A percentile compares a stretch with the other conserved stretches of the same genome.
Evolutionary conservation across 768 basidiomycete genomes (phyloP).

Genomic region (Daedaleopsis nitida): DNA sequence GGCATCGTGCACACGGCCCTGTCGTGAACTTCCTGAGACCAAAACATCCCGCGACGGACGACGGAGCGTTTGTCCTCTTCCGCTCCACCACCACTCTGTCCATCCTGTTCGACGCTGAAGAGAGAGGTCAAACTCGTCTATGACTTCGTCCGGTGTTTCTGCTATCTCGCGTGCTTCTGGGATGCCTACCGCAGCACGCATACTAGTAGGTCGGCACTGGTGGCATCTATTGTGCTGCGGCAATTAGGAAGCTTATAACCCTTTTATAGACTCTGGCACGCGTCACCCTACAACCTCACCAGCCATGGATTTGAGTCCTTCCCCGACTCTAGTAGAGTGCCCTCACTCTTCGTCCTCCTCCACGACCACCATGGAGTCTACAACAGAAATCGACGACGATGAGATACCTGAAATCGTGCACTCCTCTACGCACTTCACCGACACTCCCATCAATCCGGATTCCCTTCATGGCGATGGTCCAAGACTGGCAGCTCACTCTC

Average conservation of each 20-base stretch:
- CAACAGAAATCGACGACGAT: no score
- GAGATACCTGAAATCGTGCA: no score
- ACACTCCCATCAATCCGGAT: no score
- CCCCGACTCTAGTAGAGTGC: slow-evolving; percentile 29
- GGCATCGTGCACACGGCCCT: slow-evolving; percentile 37
- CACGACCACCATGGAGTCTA: no score
- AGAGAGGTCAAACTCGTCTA: background rate
- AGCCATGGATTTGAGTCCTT: slow-evolving; percentile 21
- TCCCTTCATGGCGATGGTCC: no score
- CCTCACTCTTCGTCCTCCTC: no score
- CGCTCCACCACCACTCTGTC: background rate
- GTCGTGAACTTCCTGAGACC: slow-evolving; percentile 40
- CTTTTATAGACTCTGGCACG: slow-evolving; percentile 22
- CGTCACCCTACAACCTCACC: slow-evolving; percentile 23
- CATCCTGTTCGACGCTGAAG: background rate
- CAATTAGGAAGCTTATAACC: slow-evolving; percentile 8
- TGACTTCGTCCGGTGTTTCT: background rate
- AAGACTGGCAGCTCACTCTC: slow-evolving; percentile 41
- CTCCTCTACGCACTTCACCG: no score
- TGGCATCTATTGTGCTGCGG: slow-evolving; percentile 5
- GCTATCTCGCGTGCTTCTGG: background rate
- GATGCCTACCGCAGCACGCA: slow-evolving; percentile 14
- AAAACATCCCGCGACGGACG: slow-evolving; percentile 20
- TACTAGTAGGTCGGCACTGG: slow-evolving; percentile 1
- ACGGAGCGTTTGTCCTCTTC: background rate